Conservation (phyloP, 2,329 filamentous ascomycete species). For the Pseudogymnoascus sp. region DNA sequence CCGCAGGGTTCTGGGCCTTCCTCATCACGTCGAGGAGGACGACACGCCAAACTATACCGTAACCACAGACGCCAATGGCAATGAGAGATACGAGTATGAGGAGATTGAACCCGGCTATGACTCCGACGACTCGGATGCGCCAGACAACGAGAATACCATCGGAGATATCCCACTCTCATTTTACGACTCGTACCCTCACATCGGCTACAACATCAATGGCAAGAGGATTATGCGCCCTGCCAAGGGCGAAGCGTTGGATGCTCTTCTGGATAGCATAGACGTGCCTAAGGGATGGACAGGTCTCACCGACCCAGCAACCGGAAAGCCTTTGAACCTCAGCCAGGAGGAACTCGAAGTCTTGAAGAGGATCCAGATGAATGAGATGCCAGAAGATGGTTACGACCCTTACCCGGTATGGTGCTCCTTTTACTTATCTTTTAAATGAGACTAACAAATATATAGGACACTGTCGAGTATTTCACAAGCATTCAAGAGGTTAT, state of each 20-base stretch:
- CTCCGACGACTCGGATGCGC: conserved; percentile 84
- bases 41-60: conserved; percentile 44
- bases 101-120: conserved; percentile 95
- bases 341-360: conserved; percentile 84
- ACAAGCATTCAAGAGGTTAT: conserved; percentile 84
- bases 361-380: conserved; percentile 79
- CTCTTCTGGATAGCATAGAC: conserved; percentile 90
- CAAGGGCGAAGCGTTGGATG: conserved; percentile 86
- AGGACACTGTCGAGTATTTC: conserved; percentile 89
- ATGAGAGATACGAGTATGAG: conserved; percentile 81
- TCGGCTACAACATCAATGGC: conserved; percentile 97
- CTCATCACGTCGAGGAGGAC: conserved; percentile 27
- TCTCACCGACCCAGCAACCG: conserved; percentile 85
- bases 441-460: conserved; percentile 18
- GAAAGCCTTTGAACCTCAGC: conserved; percentile 81
- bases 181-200: conserved; percentile 96
- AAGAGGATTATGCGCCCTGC: conserved; percentile 96
- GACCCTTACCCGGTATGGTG: conserved; percentile 74
- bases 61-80: conserved; percentile 79
- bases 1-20: conserved; percentile 1
- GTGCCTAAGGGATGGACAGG: conserved; percentile 96
- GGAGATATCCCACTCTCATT: conserved; percentile 89
- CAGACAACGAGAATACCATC: conserved; percentile 78
- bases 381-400: conserved; percentile 79
- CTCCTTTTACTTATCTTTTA: neutral